Base-by-base conservation (phyloP, 179 eudicot genomes). In the Camellia oleifera region DNA sequence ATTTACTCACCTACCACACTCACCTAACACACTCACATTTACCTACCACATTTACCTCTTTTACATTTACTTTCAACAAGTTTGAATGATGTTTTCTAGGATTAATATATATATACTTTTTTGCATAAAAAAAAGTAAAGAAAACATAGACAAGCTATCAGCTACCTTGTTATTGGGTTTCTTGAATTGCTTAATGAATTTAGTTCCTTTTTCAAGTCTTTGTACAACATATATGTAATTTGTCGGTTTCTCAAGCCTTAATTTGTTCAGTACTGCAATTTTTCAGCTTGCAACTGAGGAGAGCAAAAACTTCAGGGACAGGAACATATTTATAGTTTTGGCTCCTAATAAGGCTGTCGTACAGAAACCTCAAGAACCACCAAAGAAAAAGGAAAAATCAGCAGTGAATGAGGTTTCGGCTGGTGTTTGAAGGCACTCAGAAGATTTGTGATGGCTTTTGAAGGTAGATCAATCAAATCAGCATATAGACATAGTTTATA, bases 251-350 rank as follows among this genome's bases (percentile, higher is more conserved):
- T 32, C 40, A 6, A 32, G 52, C 53, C 14, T 32, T 42, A 77
- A 52, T 20, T 2, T 53, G 8, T 77, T 68, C 50, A 68, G 48
- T 73, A 56, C 78, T 23, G 18, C 11, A 70, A 73, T 81, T 78
- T 32, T 83, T 87, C 89, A 95, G 98, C 87, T 96, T 83, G 98
- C 92, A 46, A 67, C 81, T 0, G 93, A 91, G 85, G 99, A 96
- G 80, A 82, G 85, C 83, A 89, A 94, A 77, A 91, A 83, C 84
- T 96, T 94, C 72, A 83, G 84, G 0, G 97, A 89, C 53, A 85
- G 92, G 80, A 86, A 84, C 76, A 87, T 93, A 72, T 90, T 69
- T 58, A 81, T 91, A 75, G 83, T 94, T 71, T 80, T 93, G 87
- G 78, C 85, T 71, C 99, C 99, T 13, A 96, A 94, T 82, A 94